A percentile compares a stretch with the other conserved stretches of the same genome.
phyloP scores from a whole-genome alignment of 2,329 filamentous ascomycete species.

The Curvularia verruculosa region DNA sequence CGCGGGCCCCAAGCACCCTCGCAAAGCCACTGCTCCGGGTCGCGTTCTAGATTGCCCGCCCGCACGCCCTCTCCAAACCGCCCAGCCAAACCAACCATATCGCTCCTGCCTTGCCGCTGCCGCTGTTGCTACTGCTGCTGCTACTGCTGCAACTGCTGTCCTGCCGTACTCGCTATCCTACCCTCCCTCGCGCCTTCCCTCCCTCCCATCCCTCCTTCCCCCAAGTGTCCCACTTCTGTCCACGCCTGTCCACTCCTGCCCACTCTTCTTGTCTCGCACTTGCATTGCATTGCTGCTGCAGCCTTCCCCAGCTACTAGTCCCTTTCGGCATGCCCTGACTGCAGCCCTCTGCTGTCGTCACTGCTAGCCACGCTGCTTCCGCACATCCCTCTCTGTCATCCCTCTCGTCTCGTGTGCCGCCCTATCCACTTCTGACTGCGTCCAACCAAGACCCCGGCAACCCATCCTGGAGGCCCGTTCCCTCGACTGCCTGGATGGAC shows the following conservation, averaged over 20 bases:
- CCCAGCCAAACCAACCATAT: conserved; percentile 36
- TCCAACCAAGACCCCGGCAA: conserved; percentile 19
- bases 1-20: conserved; percentile 18
- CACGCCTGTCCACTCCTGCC: not conserved
- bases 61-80: conserved; percentile 13
- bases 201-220: not conserved
- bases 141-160: conserved; percentile 6
- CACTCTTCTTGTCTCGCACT: not conserved
- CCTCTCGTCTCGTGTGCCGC: conserved; percentile 18
- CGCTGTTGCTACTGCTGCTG: conserved; percentile 8
- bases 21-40: conserved; percentile 35
- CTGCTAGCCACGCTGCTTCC: conserved; percentile 24
- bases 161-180: not conserved
- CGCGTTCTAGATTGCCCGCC: conserved; percentile 43
- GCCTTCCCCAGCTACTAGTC: conserved; percentile 22
- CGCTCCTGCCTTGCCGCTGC: conserved; percentile 20
- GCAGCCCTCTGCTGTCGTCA: conserved; percentile 21
- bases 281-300: not conserved
- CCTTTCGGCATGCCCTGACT: conserved; percentile 26
- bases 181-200: not conserved
- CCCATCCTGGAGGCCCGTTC: conserved; percentile 23
- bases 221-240: not conserved
- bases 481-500: conserved; percentile 30
- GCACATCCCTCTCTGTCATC: conserved; percentile 11
- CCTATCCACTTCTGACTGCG: conserved; percentile 14